phyloP scores from a whole-genome alignment of 768 basidiomycete species.

The Termitomyces sp. region DNA sequence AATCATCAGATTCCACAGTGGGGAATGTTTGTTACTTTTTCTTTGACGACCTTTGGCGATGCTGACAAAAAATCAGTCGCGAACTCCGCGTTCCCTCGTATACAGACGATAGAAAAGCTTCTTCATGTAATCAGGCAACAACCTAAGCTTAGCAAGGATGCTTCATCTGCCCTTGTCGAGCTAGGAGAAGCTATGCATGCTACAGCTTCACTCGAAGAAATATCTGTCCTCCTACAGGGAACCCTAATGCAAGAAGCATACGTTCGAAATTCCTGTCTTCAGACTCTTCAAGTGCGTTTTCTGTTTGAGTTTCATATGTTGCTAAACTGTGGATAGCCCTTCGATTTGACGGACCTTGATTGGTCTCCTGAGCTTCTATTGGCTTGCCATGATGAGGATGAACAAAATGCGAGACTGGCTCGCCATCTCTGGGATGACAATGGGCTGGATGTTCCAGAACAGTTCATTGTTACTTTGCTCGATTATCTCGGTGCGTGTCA shows the following conservation, averaged over 20 bases:
- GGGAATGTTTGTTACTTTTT: slow-evolving; percentile 57
- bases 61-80: slow-evolving; percentile 46
- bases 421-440: slow-evolving; percentile 92
- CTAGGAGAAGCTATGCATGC: slow-evolving; percentile 76
- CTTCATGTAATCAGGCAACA: slow-evolving; percentile 73
- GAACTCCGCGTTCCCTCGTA: slow-evolving; percentile 70
- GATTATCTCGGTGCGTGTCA: slow-evolving; percentile 59
- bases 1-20: slow-evolving; percentile 66
- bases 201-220: slow-evolving; percentile 61
- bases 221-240: slow-evolving; percentile 62
- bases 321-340: slow-evolving; percentile 49
- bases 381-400: slow-evolving; percentile 80
- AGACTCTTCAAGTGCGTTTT: slow-evolving; percentile 71
- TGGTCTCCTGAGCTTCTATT: slow-evolving; percentile 91
- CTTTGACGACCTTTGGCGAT: neutral
- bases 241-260: slow-evolving; percentile 84
- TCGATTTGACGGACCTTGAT: slow-evolving; percentile 92
- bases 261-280: slow-evolving; percentile 86
- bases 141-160: slow-evolving; percentile 79
- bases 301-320: neutral
- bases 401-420: slow-evolving; percentile 84
- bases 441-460: slow-evolving; percentile 81
- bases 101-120: slow-evolving; percentile 63
- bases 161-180: slow-evolving; percentile 75
- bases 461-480: slow-evolving; percentile 54